These are phyloP conservation scores for Paraglomus brasilianum DNA, from an alignment of 192 early-diverging fungal species.

Conservation along the genomic window DNA sequence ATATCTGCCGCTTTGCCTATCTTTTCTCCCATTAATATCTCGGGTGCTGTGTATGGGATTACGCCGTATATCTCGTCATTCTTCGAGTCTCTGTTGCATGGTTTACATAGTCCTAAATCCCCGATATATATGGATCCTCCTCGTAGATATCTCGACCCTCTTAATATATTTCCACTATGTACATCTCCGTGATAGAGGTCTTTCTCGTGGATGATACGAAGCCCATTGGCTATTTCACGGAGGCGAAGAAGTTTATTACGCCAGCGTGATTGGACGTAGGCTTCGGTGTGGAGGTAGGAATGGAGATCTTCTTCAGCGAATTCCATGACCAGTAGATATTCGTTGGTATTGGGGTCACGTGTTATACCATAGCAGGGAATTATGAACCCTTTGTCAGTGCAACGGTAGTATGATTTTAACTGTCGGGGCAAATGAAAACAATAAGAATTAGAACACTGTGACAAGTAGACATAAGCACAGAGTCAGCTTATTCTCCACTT, in stretches of 20 bases:
- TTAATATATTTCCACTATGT: slow-evolving; percentile 46
- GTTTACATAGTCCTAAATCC: slow-evolving; percentile 37
- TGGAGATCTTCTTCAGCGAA: slow-evolving; percentile 36
- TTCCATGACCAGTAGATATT: slow-evolving; percentile 44
- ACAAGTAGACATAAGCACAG: no score
- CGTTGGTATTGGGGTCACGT: slow-evolving; percentile 37
- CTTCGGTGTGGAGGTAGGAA: no score
- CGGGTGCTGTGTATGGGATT: slow-evolving; percentile 39
- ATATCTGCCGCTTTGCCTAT: slow-evolving; percentile 29
- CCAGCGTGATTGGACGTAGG: slow-evolving; percentile 33
- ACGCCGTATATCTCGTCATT: slow-evolving; percentile 39
- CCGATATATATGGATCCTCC: slow-evolving; percentile 24
- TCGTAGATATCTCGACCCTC: slow-evolving; percentile 33
- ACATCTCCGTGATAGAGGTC: slow-evolving; percentile 43
- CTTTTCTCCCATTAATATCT: slow-evolving; percentile 20
- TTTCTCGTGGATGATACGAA: slow-evolving; percentile 37
- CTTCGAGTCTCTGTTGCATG: slow-evolving; percentile 34
- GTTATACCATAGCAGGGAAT: slow-evolving; percentile 38
- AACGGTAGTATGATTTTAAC: no score
- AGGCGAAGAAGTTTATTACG: slow-evolving; percentile 35
- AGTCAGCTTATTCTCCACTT: no score
- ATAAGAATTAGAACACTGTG: slow-evolving; percentile 34
- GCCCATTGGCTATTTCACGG: slow-evolving; percentile 32
- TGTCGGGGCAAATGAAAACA: slow-evolving; percentile 33
- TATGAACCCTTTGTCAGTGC: no score